Percentiles rank a stretch among this genome's conserved stretches.
phyloP scores from a whole-genome alignment of 441 rosid species.

The California macrophylla region DNA sequence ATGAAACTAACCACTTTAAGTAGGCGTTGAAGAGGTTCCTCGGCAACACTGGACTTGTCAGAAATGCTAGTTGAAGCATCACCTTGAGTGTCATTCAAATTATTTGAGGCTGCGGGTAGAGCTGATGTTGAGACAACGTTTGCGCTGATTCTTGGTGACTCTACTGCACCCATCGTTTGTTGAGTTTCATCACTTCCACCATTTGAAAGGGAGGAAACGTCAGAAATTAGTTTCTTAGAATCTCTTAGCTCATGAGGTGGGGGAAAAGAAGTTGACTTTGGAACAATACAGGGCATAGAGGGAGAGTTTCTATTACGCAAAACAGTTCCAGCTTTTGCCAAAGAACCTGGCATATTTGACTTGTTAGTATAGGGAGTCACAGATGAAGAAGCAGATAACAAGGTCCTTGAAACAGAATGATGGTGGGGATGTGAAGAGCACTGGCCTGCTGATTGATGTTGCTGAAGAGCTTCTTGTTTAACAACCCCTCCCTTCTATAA shows the following conservation, averaged over 20 bases:
- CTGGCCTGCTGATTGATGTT: neutral
- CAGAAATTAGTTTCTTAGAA: neutral
- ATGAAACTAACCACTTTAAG: neutral
- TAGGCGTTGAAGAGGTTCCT: neutral
- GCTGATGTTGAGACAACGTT: neutral
- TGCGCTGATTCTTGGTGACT: neutral
- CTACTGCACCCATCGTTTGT: neutral
- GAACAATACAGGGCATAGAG: neutral
- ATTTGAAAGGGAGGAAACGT: neutral
- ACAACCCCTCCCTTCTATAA: neutral
- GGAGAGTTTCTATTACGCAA: neutral
- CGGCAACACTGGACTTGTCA: neutral
- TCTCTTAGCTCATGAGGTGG: neutral
- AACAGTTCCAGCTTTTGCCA: neutral
- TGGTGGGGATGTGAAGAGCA: neutral
- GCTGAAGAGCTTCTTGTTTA: neutral
- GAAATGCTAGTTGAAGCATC: neutral
- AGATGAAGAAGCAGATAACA: neutral
- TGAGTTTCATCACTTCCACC: neutral
- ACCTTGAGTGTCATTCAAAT: neutral
- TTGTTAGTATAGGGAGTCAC: neutral
- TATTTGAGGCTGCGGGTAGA: neutral
- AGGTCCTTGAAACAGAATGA: neutral
- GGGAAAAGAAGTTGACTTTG: neutral
- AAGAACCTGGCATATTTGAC: neutral